Evolutionary conservation across 305 asterid species (phyloP), one percentile per base, ranked within the genome.

Genomic region (Solanum aculeatissimum): DNA sequence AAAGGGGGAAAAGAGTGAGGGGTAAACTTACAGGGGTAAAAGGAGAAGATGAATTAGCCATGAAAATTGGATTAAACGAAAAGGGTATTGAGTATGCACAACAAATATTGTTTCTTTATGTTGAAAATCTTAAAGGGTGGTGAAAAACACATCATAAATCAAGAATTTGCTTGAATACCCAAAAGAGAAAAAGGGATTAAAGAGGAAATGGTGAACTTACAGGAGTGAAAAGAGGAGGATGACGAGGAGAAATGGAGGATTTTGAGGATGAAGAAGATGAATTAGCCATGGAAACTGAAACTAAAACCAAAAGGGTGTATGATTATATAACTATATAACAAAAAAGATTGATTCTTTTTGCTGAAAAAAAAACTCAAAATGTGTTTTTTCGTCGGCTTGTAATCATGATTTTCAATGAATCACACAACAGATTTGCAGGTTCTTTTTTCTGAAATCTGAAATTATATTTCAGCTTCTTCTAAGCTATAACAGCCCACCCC

Each of bases 141-240:
- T 12, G 69, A 13, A 32, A 5, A 7, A 15, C 7, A 66, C 14
- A 66, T 66, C 47, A 66, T 4, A 16, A 16, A 32, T 6, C 74
- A 32, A 66, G 16, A 35, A 69, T 66, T 69, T 69, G 51, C 51
- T 16, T 19, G 47, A 69, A 69, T 69, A 69, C 9, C 15, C 18
- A 83, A 85, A 49, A 9, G n/a, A 74, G 79, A 42, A 58, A 27
- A 21, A 16, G 49, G 21, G 53, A 1, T 43, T 13, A 70, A 18
- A 69, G 29, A 13, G 1, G 32, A 77, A 60, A 15, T 11, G 35
- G 49, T 45, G 32, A 11, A 72, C 93, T 91, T 87, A 95, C 98
- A 45, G 98, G 96, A 69, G 96, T 93, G 88, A 95, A 93, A 23
- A 93, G 96, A 84, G 94, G 87, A 58, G 92, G 91, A 77, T 87